phyloP scores from a whole-genome alignment of 108 stramenopile species.

The Mediolabrus comicus region DNA sequence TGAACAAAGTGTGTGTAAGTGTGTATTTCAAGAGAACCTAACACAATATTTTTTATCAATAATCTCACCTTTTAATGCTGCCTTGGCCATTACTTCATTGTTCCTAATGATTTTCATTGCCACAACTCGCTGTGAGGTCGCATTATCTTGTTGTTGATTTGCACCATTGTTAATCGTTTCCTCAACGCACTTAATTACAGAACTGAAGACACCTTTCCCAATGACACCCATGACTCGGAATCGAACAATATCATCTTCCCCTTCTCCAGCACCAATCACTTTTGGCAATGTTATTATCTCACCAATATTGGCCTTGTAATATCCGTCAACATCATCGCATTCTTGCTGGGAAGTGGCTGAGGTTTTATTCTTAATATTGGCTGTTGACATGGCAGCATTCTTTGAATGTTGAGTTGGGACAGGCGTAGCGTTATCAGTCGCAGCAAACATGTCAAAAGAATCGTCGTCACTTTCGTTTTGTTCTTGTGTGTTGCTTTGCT shows the following conservation, averaged over 20 bases:
- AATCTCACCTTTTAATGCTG: conserved; percentile 78
- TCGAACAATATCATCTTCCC: conserved; percentile 27
- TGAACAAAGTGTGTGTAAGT: no score
- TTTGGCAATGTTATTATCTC: conserved; percentile 61
- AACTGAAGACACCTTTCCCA: conserved; percentile 96
- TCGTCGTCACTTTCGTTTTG: conserved; percentile 19
- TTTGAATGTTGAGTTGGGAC: conserved; percentile 20
- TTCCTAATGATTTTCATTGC: conserved; percentile 96
- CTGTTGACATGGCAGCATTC: conserved; percentile 8
- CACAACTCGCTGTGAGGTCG: conserved; percentile 50
- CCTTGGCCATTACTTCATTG: conserved; percentile 98
- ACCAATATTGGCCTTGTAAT: conserved; percentile 92
- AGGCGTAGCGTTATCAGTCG: conserved; percentile 37
- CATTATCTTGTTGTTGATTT: conserved; percentile 3
- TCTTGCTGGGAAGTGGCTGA: conserved; percentile 53
- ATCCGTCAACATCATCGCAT: conserved; percentile 97
- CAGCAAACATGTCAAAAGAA: conserved; percentile 52
- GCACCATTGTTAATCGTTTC: conserved; percentile 39
- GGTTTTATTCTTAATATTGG: conserved; percentile 1
- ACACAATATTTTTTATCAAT: no score
- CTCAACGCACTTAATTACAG: conserved; percentile 84
- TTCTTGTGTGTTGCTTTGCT: neutral
- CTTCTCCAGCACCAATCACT: conserved; percentile 8
- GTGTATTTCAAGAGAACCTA: no score
- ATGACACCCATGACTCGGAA: conserved; percentile 89